Evolutionary conservation across 192 early-diverging fungal genomes (phyloP).

Genomic region (Coemansia brasiliensis): DNA sequence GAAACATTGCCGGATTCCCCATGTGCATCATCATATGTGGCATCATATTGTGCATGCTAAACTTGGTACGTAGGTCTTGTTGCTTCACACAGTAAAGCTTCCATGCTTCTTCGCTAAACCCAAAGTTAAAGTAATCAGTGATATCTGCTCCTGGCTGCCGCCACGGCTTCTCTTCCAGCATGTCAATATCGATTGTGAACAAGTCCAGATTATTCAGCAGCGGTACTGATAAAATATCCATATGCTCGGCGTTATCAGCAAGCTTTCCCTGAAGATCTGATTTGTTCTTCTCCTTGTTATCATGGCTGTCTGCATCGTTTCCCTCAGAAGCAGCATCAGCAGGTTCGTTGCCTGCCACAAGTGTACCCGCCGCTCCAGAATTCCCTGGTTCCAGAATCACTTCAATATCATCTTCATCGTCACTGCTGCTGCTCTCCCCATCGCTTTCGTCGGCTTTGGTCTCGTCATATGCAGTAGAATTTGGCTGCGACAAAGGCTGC

Average conservation of each 20-base stretch:
- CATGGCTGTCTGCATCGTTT: not conserved
- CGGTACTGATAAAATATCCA: constrained; percentile 52
- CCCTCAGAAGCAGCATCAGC: constrained; percentile 5
- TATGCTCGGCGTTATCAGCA: constrained; percentile 27
- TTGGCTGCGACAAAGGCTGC: not conserved
- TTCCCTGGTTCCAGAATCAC: constrained; percentile 48
- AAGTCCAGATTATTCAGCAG: constrained; percentile 73
- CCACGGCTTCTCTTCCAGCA: constrained; percentile 97
- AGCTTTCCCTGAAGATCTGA: constrained; percentile 26
- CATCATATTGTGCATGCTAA: constrained; percentile 60
- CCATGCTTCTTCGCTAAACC: constrained; percentile 97
- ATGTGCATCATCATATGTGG: constrained; percentile 55
- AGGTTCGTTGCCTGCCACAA: not conserved
- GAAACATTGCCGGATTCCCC: constrained; percentile 44
- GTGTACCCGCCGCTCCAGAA: constrained; percentile 5
- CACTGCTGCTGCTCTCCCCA: constrained; percentile 9
- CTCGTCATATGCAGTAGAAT: not conserved
- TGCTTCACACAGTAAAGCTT: constrained; percentile 92
- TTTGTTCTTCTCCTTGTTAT: constrained; percentile 5
- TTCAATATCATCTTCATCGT: constrained; percentile 40
- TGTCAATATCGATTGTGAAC: constrained; percentile 88
- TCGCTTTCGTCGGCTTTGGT: not conserved
- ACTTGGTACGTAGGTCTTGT: constrained; percentile 78
- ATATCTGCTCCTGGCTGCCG: constrained; percentile 88
- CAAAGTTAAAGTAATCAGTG: constrained; percentile 99